A percentile compares a stretch with the other conserved stretches of the same genome.
These are phyloP conservation scores for Carex kokanica DNA, from an alignment of 176 grass and related monocot genomes.

Conservation along the genomic window DNA sequence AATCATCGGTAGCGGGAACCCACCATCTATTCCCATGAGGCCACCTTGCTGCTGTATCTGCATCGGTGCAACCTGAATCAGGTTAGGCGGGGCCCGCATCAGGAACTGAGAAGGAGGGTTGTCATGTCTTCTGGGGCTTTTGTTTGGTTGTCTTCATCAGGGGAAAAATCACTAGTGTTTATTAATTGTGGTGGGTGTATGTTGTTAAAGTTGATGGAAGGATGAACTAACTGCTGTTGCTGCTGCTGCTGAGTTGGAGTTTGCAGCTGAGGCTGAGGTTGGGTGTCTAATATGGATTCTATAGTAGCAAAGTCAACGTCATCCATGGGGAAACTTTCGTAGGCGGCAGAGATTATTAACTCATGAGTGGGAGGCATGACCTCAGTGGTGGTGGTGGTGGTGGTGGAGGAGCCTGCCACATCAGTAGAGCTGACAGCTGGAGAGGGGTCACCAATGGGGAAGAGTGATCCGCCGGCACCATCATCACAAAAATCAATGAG, in stretches of 20 bases:
- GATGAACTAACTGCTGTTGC: conserved; percentile 27
- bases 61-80: conserved; percentile 36
- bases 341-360: conserved; percentile 18
- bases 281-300: conserved; percentile 46
- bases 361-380: conserved; percentile 29
- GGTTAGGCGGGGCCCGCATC: conserved; percentile 27
- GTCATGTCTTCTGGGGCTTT: conserved; percentile 31
- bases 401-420: conserved; percentile 39
- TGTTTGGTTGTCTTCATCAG: conserved; percentile 46
- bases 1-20: conserved; percentile 41
- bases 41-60: conserved; percentile 40
- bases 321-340: conserved; percentile 65
- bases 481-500: conserved; percentile 73
- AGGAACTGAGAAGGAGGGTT: conserved; percentile 36
- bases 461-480: conserved; percentile 41
- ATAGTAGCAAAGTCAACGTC: conserved; percentile 24
- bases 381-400: conserved; percentile 16
- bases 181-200: conserved; percentile 34
- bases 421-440: conserved; percentile 36
- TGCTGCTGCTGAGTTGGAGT: background rate
- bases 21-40: conserved; percentile 49
- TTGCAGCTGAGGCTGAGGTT: background rate
- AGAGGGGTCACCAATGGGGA: conserved; percentile 35
- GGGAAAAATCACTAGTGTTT: conserved; percentile 11
- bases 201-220: conserved; percentile 31